Conservation (phyloP, 78 protist species). For the Monocercomonoides exilis region DNA sequence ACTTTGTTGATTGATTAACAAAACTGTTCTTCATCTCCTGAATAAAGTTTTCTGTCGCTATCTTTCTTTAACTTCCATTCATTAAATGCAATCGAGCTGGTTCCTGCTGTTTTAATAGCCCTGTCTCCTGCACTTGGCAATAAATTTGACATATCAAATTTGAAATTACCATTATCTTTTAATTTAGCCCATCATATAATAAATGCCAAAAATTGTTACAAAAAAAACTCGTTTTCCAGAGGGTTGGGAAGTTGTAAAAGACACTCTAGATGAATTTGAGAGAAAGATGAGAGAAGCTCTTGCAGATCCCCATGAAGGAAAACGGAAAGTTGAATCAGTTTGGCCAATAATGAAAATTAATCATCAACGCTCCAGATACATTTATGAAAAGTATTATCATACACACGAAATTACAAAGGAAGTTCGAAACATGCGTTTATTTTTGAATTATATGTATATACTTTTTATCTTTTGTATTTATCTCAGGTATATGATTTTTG, state of each 20-base stretch:
- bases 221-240: conserved; percentile 39
- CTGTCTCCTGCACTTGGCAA: neutral
- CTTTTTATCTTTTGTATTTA: neutral
- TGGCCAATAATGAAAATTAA: conserved; percentile 71
- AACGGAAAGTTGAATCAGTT: conserved; percentile 49
- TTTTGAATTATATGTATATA: neutral
- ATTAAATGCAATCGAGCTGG: neutral
- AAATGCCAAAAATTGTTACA: neutral
- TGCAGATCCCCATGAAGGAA: conserved; percentile 67
- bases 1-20: neutral
- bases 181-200: neutral
- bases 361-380: conserved; percentile 57
- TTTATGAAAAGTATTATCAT: conserved; percentile 35
- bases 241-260: conserved; percentile 59
- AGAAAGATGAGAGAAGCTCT: conserved; percentile 69
- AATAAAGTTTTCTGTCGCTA: too few relatives aligned
- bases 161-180: neutral
- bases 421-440: conserved; percentile 6
- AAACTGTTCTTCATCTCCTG: neutral
- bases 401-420: conserved; percentile 49
- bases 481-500: conserved; percentile 59
- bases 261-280: conserved; percentile 54
- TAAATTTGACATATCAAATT: neutral
- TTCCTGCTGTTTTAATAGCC: neutral
- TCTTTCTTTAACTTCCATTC: too few relatives aligned